These are phyloP conservation scores for Plasmodium ovale DNA, from an alignment of 169 alveolate genomes.

Conservation along the genomic window DNA sequence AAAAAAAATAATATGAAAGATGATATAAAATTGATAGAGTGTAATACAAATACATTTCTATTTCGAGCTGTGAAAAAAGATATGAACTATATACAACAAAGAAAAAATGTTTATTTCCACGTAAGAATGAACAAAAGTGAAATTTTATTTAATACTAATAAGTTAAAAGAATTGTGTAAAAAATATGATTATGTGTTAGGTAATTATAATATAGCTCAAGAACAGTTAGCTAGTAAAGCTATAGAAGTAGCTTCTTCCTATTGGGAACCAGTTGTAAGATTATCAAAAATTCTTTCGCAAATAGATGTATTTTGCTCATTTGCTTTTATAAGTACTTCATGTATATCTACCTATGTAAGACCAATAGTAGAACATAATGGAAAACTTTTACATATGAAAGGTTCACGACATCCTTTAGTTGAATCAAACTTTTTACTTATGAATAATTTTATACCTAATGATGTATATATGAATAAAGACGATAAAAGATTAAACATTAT, in stretches of 20 bases:
- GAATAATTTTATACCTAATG: constrained; percentile 91
- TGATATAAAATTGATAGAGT: constrained; percentile 87
- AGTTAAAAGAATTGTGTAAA: constrained; percentile 86
- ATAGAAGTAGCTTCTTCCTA: constrained; percentile 95
- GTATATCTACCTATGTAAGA: constrained; percentile 89
- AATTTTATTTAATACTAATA: constrained; percentile 89
- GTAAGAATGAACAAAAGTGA: constrained; percentile 91
- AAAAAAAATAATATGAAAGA: constrained; percentile 79
- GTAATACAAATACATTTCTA: constrained; percentile 85
- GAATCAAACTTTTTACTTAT: constrained; percentile 83
- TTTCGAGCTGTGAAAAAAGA: constrained; percentile 92
- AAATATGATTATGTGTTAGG: constrained; percentile 81
- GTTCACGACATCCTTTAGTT: constrained; percentile 90
- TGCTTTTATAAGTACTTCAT: constrained; percentile 91
- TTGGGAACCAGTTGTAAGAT: constrained; percentile 93
- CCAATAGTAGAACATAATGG: constrained; percentile 89
- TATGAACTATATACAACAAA: constrained; percentile 77
- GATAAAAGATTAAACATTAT: constrained; percentile 92
- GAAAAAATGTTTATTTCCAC: constrained; percentile 77
- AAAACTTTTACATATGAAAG: constrained; percentile 85
- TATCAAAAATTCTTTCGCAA: constrained; percentile 90
- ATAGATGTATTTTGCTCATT: constrained; percentile 95
- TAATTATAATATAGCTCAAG: constrained; percentile 88
- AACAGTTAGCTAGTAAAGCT: constrained; percentile 90
- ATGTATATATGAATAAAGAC: constrained; percentile 85